A percentile compares a stretch with the other conserved stretches of the same genome.
phyloP scores from a whole-genome alignment of 2,329 filamentous ascomycete species.

The Tolypocladium inflatum region DNA sequence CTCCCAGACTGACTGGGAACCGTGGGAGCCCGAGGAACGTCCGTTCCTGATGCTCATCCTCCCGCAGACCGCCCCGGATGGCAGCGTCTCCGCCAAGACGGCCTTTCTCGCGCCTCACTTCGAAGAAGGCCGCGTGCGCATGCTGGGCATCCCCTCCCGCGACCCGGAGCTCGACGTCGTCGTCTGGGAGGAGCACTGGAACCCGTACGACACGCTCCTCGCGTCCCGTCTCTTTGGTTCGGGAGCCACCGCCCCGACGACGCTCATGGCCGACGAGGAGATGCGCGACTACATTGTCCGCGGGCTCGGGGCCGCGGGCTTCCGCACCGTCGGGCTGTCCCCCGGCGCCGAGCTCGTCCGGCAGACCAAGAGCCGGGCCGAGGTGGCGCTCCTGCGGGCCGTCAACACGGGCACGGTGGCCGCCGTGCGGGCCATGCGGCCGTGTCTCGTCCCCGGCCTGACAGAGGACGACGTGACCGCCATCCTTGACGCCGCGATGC shows the following conservation, averaged over 20 bases:
- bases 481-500: conserved; percentile 45
- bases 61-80: background rate
- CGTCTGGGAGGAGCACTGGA: background rate
- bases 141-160: background rate
- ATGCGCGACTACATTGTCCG: background rate
- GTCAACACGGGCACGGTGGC: conserved; percentile 57
- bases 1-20: background rate
- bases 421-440: conserved; percentile 21
- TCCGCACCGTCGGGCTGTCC: background rate
- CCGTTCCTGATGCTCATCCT: background rate
- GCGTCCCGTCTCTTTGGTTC: background rate
- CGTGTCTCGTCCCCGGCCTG: background rate
- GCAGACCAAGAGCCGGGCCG: background rate
- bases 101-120: background rate
- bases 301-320: background rate
- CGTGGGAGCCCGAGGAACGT: background rate
- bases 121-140: background rate
- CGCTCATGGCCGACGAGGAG: background rate
- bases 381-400: conserved; percentile 43
- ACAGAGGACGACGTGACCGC: conserved; percentile 33
- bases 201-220: background rate
- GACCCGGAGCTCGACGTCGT: background rate
- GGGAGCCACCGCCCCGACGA: background rate
- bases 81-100: background rate
- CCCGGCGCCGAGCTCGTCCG: background rate